phyloP scores from a whole-genome alignment of 1,284 basidiomycete species.

The Pisolithus thermaeus region DNA sequence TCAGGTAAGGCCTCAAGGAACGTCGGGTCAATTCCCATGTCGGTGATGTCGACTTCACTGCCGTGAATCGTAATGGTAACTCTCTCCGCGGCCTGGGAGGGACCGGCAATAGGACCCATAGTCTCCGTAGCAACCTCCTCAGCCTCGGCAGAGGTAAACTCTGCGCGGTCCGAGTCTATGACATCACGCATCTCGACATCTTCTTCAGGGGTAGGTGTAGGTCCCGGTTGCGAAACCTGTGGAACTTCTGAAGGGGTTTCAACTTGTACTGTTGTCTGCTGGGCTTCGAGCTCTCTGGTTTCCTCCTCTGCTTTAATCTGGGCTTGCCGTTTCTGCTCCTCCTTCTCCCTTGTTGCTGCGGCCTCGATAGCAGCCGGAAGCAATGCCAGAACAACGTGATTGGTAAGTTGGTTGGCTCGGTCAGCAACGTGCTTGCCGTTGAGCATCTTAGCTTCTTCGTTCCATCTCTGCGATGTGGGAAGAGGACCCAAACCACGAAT shows the following conservation, averaged over 20 bases:
- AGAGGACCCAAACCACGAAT: conserved; percentile 69
- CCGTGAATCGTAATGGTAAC: conserved; percentile 89
- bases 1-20: conserved; percentile 98
- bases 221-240: conserved; percentile 10
- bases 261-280: conserved; percentile 19
- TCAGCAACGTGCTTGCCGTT: conserved; percentile 69
- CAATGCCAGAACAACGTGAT: conserved; percentile 75
- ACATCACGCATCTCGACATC: conserved; percentile 27
- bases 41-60: conserved; percentile 94
- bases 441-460: conserved; percentile 81
- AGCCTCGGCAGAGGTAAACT: conserved; percentile 7
- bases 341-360: conserved; percentile 43
- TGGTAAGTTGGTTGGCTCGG: conserved; percentile 62
- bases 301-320: conserved; percentile 37
- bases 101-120: conserved; percentile 13
- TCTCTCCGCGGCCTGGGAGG: conserved; percentile 42
- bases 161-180: conserved; percentile 8
- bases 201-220: conserved; percentile 6
- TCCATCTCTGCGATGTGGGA: conserved; percentile 85
- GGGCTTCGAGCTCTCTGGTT: conserved; percentile 28
- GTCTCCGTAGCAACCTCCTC: conserved; percentile 13
- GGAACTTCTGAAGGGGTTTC: conserved; percentile 8
- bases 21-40: conserved; percentile 96
- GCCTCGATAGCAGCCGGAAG: conserved; percentile 72
- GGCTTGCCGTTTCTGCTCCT: conserved; percentile 43